phyloP scores from a whole-genome alignment of 2,329 filamentous ascomycete species.

The Ophiostoma fasciatum region DNA sequence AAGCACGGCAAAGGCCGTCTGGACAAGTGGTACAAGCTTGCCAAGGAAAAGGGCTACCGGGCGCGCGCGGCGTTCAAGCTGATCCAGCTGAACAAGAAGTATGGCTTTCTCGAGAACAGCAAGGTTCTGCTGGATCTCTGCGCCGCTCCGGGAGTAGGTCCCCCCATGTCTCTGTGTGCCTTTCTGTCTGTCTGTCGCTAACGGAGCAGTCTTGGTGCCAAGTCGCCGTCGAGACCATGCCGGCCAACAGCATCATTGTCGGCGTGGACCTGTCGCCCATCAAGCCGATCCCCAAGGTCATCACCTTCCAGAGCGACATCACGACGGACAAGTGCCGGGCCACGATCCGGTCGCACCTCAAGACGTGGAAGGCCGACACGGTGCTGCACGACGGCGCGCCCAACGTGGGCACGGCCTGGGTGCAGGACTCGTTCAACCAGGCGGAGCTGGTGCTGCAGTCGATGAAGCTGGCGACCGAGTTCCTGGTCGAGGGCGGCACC shows the following conservation, averaged over 20 bases:
- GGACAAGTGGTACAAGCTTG: slow-evolving; percentile 97
- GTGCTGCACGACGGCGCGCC: slow-evolving; percentile 95
- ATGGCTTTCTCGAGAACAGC: slow-evolving; percentile 93
- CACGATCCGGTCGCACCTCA: slow-evolving; percentile 77
- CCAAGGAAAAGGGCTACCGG: slow-evolving; percentile 95
- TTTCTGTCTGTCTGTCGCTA: too few species aligned
- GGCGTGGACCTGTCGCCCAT: slow-evolving; percentile 92
- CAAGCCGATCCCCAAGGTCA: slow-evolving; percentile 85
- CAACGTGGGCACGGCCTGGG: slow-evolving; percentile 96
- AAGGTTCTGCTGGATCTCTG: slow-evolving; percentile 95
- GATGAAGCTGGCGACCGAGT: slow-evolving; percentile 88
- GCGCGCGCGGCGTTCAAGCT: slow-evolving; percentile 95
- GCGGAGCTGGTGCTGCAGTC: slow-evolving; percentile 83
- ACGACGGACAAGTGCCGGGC: slow-evolving; percentile 92
- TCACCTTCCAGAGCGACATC: slow-evolving; percentile 95
- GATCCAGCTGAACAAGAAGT: slow-evolving; percentile 97
- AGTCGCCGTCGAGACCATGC: slow-evolving; percentile 92
- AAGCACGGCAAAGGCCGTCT: slow-evolving; percentile 97
- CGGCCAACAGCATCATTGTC: slow-evolving; percentile 73
- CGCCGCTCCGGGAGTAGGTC: slow-evolving; percentile 74
- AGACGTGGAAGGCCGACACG: slow-evolving; percentile 91
- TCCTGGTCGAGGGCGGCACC: slow-evolving; percentile 72
- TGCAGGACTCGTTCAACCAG: slow-evolving; percentile 96
- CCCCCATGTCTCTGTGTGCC: neutral
- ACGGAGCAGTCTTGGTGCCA: slow-evolving; percentile 94